Evolutionary conservation across 371 early-diverging fungal species (phyloP).

Genomic region (Umbelopsis sp.): DNA sequence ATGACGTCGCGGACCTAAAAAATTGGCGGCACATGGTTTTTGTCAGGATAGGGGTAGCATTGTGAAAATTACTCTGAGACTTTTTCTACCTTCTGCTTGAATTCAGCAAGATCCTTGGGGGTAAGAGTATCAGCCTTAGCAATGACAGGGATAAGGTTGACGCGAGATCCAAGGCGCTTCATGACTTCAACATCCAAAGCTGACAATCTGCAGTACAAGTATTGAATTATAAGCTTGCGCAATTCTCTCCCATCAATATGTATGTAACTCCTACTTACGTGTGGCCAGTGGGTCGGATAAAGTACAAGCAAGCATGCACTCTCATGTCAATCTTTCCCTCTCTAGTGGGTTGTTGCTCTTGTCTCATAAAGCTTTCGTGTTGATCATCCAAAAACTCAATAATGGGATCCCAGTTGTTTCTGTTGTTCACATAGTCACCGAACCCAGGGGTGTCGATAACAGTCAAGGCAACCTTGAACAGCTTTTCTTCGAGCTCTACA

Average conservation of each 20-base stretch:
- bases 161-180: slow-evolving; percentile 78
- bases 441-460: slow-evolving; percentile 93
- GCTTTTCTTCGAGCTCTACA: slow-evolving; percentile 45
- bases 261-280: slow-evolving; percentile 53
- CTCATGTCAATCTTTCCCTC: slow-evolving; percentile 69
- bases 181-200: slow-evolving; percentile 92
- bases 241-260: neutral
- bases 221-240: neutral
- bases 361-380: slow-evolving; percentile 89
- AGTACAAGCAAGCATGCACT: slow-evolving; percentile 93
- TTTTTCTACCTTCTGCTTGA: slow-evolving; percentile 68
- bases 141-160: slow-evolving; percentile 87
- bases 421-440: slow-evolving; percentile 85
- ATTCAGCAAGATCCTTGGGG: slow-evolving; percentile 72
- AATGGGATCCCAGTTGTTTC: slow-evolving; percentile 75
- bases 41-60: neutral
- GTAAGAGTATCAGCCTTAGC: slow-evolving; percentile 73
- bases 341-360: slow-evolving; percentile 64
- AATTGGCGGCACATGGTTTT: neutral
- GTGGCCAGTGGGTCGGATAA: slow-evolving; percentile 90
- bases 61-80: neutral
- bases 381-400: slow-evolving; percentile 92
- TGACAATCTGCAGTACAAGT: slow-evolving; percentile 63
- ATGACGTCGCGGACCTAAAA: slow-evolving; percentile 73
- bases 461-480: slow-evolving; percentile 89